Conservation (phyloP, 106 monocot species). For the Acorus gramineus region DNA sequence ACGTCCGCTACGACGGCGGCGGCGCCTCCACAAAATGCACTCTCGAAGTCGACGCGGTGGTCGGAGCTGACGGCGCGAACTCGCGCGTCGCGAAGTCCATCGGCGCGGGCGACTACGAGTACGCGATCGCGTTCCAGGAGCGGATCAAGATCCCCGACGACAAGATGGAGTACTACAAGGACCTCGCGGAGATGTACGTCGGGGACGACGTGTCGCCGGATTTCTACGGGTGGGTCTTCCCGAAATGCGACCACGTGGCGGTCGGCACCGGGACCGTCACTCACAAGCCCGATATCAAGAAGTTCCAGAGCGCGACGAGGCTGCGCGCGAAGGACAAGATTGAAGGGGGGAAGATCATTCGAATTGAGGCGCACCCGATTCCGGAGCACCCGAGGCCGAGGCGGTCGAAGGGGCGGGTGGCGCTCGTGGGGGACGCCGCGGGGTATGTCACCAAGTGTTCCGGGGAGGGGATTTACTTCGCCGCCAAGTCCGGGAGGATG, state of each 20-base stretch:
- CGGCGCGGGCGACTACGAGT: slow-evolving; percentile 87
- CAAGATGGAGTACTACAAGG: slow-evolving; percentile 71
- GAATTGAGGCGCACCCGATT: slow-evolving; percentile 87
- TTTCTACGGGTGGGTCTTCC: slow-evolving; percentile 98
- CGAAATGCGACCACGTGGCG: slow-evolving; percentile 95
- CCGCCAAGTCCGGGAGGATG: slow-evolving; percentile 87
- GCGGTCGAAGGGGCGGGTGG: slow-evolving; percentile 51
- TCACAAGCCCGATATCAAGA: slow-evolving; percentile 87
- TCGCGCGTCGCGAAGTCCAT: slow-evolving; percentile 85
- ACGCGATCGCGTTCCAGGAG: slow-evolving; percentile 73
- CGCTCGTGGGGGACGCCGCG: slow-evolving; percentile 86
- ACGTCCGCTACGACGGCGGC: slow-evolving; percentile 26
- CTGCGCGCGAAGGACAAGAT: slow-evolving; percentile 75
- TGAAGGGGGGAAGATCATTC: slow-evolving; percentile 67
- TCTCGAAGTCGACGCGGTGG: slow-evolving; percentile 55
- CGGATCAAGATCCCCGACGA: slow-evolving; percentile 49
- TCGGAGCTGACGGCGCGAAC: slow-evolving; percentile 92
- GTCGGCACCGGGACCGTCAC: slow-evolving; percentile 96
- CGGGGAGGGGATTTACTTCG: slow-evolving; percentile 97
- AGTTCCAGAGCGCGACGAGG: slow-evolving; percentile 83
- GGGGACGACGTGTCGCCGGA: slow-evolving; percentile 90
- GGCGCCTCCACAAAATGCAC: slow-evolving; percentile 12
- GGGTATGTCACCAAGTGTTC: slow-evolving; percentile 98
- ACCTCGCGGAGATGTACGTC: slow-evolving; percentile 87
- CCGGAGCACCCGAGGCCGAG: slow-evolving; percentile 74